phyloP scores from a whole-genome alignment of 495 filamentous ascomycete species.

The Aspergillus heteromorphus region DNA sequence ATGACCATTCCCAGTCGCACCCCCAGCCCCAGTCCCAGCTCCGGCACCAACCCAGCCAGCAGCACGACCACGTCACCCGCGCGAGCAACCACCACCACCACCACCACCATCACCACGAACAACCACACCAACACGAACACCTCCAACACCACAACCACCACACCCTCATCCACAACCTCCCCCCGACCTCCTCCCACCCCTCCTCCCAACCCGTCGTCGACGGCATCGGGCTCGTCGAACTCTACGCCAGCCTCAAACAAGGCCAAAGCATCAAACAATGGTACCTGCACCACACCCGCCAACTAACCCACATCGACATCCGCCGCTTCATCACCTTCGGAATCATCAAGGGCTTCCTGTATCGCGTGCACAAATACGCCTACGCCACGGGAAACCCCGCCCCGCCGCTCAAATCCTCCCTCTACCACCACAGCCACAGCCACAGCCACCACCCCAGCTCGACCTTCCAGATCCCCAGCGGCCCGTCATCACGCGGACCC shows the following conservation, averaged over 20 bases:
- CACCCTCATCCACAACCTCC: background rate
- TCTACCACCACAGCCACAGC: constrained; percentile 11
- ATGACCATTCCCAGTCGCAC: constrained; percentile 18
- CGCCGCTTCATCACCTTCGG: constrained; percentile 91
- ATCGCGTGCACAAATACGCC: constrained; percentile 88
- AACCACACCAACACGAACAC: background rate
- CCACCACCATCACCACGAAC: constrained; percentile 5
- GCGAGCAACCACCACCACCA: background rate
- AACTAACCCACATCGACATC: constrained; percentile 72
- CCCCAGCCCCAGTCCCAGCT: constrained; percentile 8
- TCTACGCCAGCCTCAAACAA: constrained; percentile 74
- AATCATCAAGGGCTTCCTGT: constrained; percentile 91
- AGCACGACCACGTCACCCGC: constrained; percentile 1
- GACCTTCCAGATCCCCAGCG: constrained; percentile 13
- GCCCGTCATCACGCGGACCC: constrained; percentile 27
- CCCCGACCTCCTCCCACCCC: background rate
- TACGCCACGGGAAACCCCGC: constrained; percentile 50
- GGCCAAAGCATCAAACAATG: constrained; percentile 77
- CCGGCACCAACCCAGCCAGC: constrained; percentile 4
- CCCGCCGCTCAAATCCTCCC: constrained; percentile 22
- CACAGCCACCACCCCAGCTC: constrained; percentile 4
- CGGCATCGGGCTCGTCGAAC: constrained; percentile 41
- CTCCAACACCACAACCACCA: constrained; percentile 2
- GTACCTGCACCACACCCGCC: constrained; percentile 63
- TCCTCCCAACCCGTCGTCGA: constrained; percentile 23